A percentile compares a stretch with the other conserved stretches of the same genome.
These are phyloP conservation scores for Calycina marina DNA, from an alignment of 2,329 filamentous ascomycete species.

Conservation along the genomic window DNA sequence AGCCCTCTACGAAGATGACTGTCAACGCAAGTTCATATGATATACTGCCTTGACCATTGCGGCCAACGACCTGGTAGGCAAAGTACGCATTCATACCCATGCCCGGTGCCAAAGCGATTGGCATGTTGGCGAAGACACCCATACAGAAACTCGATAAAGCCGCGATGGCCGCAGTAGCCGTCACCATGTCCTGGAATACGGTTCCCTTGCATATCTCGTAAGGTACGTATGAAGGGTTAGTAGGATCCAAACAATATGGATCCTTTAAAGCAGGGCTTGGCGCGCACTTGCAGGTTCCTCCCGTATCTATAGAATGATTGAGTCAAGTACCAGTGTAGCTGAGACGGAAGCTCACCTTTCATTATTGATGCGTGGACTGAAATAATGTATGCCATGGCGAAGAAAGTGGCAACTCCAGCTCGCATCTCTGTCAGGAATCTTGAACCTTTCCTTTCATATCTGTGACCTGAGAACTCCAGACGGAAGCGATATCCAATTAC, in stretches of 20 bases:
- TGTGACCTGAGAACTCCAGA: slow-evolving; percentile 70
- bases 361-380: slow-evolving; percentile 41
- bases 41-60: slow-evolving; percentile 57
- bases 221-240: slow-evolving; percentile 44
- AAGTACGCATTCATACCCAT: slow-evolving; percentile 86
- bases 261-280: slow-evolving; percentile 24
- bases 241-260: slow-evolving; percentile 10
- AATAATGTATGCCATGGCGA: slow-evolving; percentile 62
- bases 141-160: slow-evolving; percentile 70
- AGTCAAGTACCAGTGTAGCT: slow-evolving; percentile 47
- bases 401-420: slow-evolving; percentile 62
- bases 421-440: slow-evolving; percentile 74
- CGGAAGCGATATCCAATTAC: slow-evolving; percentile 60
- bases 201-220: slow-evolving; percentile 47
- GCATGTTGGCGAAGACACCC: slow-evolving; percentile 66
- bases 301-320: slow-evolving; percentile 30
- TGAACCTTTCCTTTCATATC: slow-evolving; percentile 37
- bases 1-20: slow-evolving; percentile 79
- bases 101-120: slow-evolving; percentile 56
- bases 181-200: slow-evolving; percentile 55
- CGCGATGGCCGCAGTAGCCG: slow-evolving; percentile 71
- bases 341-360: slow-evolving; percentile 23
- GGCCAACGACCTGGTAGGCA: slow-evolving; percentile 62
- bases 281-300: slow-evolving; percentile 15
- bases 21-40: slow-evolving; percentile 66